These are phyloP conservation scores for Juglanconis oblonga DNA, from an alignment of 2,329 filamentous ascomycete species.

Conservation along the genomic window DNA sequence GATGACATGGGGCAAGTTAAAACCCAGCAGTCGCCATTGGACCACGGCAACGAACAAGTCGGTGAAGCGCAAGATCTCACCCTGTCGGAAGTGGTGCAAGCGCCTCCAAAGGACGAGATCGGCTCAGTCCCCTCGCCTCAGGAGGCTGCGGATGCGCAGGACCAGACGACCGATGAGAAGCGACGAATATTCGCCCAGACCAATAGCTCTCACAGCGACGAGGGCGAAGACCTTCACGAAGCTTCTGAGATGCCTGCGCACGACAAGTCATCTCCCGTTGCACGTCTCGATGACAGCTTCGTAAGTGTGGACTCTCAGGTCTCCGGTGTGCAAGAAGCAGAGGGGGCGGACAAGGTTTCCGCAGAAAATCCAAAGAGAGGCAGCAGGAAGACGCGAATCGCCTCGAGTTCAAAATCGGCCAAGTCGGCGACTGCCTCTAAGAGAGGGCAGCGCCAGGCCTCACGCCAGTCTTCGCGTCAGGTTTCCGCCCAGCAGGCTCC, in stretches of 20 bases:
- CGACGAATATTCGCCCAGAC: not conserved
- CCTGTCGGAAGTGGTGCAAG: not conserved
- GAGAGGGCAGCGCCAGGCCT: conserved; percentile 6
- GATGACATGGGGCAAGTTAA: conserved; percentile 1
- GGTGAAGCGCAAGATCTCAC: not conserved
- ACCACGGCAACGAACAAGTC: not conserved
- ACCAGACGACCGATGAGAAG: not conserved
- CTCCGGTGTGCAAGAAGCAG: conserved; percentile 7
- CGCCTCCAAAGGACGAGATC: not conserved
- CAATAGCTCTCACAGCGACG: not conserved
- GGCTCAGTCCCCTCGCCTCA: not conserved
- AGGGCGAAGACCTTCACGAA: conserved; percentile 8
- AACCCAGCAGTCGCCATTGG: not conserved
- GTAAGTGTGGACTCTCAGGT: conserved; percentile 8
- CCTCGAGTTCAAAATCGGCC: not conserved
- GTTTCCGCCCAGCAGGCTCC: conserved; percentile 2
- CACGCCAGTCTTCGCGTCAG: not conserved
- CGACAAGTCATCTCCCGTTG: not conserved
- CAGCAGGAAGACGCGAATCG: not conserved
- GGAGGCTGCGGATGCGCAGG: not conserved
- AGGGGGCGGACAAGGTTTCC: not conserved
- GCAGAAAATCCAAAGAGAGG: conserved; percentile 3
- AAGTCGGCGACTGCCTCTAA: not conserved
- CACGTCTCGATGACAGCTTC: conserved; percentile 4
- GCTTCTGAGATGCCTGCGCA: not conserved